Evolutionary conservation across 768 basidiomycete species (phyloP).

Genomic region (Kwoniella dejecticola): DNA sequence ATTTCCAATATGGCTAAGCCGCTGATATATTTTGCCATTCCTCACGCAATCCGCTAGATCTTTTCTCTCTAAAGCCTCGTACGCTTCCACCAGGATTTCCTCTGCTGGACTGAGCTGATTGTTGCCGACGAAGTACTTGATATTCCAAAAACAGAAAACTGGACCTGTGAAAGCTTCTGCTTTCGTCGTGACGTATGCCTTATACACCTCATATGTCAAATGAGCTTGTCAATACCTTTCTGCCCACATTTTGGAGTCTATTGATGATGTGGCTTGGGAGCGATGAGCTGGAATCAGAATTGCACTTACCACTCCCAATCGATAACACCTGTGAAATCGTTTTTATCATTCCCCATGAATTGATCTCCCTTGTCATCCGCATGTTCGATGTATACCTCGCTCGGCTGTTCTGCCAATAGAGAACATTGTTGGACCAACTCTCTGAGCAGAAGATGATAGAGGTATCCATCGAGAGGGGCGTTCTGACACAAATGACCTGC

Average conservation of each 20-base stretch:
- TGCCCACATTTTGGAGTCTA: too few species aligned
- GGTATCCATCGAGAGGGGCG: not conserved
- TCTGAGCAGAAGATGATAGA: constrained; percentile 6
- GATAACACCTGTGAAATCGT: constrained; percentile 40
- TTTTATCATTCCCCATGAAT: constrained; percentile 37
- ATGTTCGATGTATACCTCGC: constrained; percentile 31
- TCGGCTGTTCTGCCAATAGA: not conserved
- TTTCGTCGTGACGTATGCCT: constrained; percentile 17
- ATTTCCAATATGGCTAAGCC: constrained; percentile 7
- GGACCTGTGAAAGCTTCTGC: constrained; percentile 16
- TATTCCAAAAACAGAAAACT: not conserved
- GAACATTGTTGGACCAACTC: not conserved
- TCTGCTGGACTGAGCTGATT: not conserved
- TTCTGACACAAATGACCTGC: not conserved
- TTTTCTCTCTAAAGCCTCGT: not conserved
- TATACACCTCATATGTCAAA: constrained; percentile 33
- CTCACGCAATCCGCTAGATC: constrained; percentile 28
- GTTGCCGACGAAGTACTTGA: not conserved
- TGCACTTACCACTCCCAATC: constrained; percentile 52
- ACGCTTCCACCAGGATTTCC: constrained; percentile 2
- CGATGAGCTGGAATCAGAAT: too few species aligned
- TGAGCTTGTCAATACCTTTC: too few species aligned
- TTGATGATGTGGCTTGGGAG: too few species aligned
- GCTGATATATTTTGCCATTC: constrained; percentile 18
- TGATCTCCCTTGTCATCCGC: constrained; percentile 45